Evolutionary conservation across 768 basidiomycete genomes (phyloP).

Genomic region (Tylopilus felleus): DNA sequence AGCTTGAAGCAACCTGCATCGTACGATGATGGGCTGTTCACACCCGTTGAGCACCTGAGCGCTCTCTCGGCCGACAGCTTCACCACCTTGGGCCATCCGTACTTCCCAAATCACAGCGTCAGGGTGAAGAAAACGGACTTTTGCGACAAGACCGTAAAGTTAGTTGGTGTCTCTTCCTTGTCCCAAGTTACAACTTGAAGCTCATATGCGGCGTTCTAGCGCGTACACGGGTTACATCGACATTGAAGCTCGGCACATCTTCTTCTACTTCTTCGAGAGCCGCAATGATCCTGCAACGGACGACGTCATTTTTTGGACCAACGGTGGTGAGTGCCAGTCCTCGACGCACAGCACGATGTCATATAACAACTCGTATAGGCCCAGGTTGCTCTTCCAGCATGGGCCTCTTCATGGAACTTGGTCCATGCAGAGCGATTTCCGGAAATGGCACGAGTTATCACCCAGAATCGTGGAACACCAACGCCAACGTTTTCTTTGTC

Average conservation of each 20-base stretch:
- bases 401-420: conserved; percentile 71
- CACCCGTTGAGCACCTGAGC: conserved; percentile 31
- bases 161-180: not conserved
- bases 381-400: conserved; percentile 57
- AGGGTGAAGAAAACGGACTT: conserved; percentile 39
- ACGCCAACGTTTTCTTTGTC: conserved; percentile 50
- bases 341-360: not conserved
- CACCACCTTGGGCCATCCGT: conserved; percentile 40
- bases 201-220: conserved; percentile 26
- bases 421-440: conserved; percentile 64
- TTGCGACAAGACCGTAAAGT: conserved; percentile 42
- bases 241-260: conserved; percentile 58
- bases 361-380: conserved; percentile 14
- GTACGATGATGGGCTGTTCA: conserved; percentile 33
- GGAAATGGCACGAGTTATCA: conserved; percentile 50
- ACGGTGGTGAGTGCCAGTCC: conserved; percentile 45
- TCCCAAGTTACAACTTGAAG: not conserved
- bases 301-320: conserved; percentile 59
- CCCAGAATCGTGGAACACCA: conserved; percentile 63
- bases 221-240: conserved; percentile 69
- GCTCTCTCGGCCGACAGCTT: conserved; percentile 31
- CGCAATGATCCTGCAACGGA: conserved; percentile 53
- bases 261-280: conserved; percentile 78
- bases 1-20: conserved; percentile 9
- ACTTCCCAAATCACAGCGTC: conserved; percentile 42